phyloP scores from a whole-genome alignment of 345 rosid genomes.

The Xanthoceras sorbifolium region DNA sequence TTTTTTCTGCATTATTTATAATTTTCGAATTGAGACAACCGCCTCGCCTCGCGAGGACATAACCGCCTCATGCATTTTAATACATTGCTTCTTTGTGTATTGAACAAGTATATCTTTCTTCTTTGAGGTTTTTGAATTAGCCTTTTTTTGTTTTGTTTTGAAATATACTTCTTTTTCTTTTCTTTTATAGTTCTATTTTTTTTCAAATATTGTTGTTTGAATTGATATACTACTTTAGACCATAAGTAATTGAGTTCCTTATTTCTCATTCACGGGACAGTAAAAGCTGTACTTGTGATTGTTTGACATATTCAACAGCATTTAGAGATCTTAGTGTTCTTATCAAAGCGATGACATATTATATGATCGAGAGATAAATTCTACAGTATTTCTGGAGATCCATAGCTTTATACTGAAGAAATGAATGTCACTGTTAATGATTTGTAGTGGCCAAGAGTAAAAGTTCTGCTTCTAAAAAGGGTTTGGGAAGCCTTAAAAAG shows the following conservation, averaged over 20 bases:
- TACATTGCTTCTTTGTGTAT: conserved; percentile 13
- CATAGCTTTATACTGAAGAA: neutral
- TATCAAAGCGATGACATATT: neutral
- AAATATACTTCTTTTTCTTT: neutral
- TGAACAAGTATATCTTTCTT: conserved; percentile 4
- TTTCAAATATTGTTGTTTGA: neutral
- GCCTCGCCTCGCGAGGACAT: too few relatives aligned
- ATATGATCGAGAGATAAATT: neutral
- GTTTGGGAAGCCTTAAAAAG: neutral
- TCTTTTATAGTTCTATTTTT: neutral
- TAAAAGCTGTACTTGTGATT: conserved; percentile 5
- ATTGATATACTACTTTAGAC: neutral
- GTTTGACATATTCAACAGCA: conserved; percentile 1
- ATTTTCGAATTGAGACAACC: too few relatives aligned
- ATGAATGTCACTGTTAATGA: neutral
- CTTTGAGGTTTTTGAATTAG: neutral
- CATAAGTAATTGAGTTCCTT: neutral
- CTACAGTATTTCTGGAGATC: neutral
- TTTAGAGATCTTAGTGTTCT: neutral
- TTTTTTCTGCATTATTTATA: too few relatives aligned
- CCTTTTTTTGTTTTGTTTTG: neutral
- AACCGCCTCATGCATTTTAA: too few relatives aligned
- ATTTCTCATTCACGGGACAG: neutral
- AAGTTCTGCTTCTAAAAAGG: neutral
- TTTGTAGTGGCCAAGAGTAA: neutral